Percentiles rank a stretch among this genome's conserved stretches.
These are phyloP conservation scores for Conoideocrella luteorostrata DNA, from an alignment of 2,329 filamentous ascomycete genomes.

Conservation along the genomic window DNA sequence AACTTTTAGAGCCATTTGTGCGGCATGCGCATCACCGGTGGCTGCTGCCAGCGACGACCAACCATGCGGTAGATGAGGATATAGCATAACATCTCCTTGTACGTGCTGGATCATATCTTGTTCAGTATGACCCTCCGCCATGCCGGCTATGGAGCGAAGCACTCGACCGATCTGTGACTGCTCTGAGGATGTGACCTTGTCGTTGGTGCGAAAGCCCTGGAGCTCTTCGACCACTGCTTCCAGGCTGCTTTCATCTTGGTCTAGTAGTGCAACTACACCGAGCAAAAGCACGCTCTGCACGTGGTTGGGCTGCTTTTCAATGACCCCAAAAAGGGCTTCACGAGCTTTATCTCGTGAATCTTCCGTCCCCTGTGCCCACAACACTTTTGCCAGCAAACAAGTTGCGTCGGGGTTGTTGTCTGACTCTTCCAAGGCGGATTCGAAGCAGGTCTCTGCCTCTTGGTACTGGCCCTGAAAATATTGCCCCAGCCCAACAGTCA, in stretches of 20 bases:
- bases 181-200: conserved; percentile 56
- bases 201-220: conserved; percentile 61
- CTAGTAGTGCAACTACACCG: conserved; percentile 75
- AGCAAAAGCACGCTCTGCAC: conserved; percentile 75
- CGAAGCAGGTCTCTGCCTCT: conserved; percentile 71
- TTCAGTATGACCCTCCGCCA: conserved; percentile 43
- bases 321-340: conserved; percentile 71
- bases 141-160: conserved; percentile 63
- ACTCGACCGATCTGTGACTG: conserved; percentile 67
- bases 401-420: conserved; percentile 72
- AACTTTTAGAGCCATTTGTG: conserved; percentile 77
- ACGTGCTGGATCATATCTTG: conserved; percentile 56
- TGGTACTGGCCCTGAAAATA: conserved; percentile 64
- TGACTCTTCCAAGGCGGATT: conserved; percentile 71
- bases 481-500: conserved; percentile 78
- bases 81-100: conserved; percentile 71
- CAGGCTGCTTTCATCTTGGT: conserved; percentile 70
- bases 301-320: conserved; percentile 68
- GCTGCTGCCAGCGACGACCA: conserved; percentile 70
- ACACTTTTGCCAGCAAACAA: conserved; percentile 80
- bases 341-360: conserved; percentile 70
- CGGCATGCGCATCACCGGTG: conserved; percentile 46
- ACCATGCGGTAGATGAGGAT: conserved; percentile 70
- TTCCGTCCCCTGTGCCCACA: conserved; percentile 82
- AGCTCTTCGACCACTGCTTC: conserved; percentile 78